These are phyloP conservation scores for Gigaspora rosea DNA, from an alignment of 192 early-diverging fungal species.

Conservation along the genomic window DNA sequence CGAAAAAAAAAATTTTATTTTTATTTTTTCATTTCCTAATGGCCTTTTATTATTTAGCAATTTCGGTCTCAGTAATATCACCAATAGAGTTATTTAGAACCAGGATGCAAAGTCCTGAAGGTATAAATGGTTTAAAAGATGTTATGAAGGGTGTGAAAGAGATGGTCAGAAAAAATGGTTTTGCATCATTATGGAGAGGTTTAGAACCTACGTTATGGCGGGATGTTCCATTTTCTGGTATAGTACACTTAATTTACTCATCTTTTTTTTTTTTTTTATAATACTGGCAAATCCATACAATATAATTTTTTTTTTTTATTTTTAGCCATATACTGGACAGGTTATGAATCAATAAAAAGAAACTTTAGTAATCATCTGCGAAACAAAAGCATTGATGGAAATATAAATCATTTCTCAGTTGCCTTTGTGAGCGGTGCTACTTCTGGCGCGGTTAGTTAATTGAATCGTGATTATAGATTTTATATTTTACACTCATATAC, in stretches of 20 bases:
- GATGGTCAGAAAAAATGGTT: conserved; percentile 66
- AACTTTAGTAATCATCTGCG: conserved; percentile 15
- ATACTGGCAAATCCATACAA: not conserved
- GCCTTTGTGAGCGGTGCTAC: conserved; percentile 82
- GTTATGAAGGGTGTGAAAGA: conserved; percentile 59
- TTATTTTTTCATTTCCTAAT: not conserved
- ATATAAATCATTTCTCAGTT: conserved; percentile 59
- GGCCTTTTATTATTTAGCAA: conserved; percentile 44
- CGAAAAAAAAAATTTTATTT: not conserved
- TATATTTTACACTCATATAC: not conserved
- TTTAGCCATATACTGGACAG: conserved; percentile 88
- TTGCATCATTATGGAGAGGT: conserved; percentile 79
- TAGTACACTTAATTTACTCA: not conserved
- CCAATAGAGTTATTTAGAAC: conserved; percentile 92
- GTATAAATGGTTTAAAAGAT: conserved; percentile 57
- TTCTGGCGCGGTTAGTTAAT: conserved; percentile 70
- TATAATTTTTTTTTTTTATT: not conserved
- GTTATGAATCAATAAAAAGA: conserved; percentile 79
- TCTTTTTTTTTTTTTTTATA: not conserved
- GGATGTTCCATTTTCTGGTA: conserved; percentile 93
- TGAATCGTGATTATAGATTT: not conserved
- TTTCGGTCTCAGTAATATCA: conserved; percentile 78
- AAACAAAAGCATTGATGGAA: not conserved
- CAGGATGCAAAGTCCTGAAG: conserved; percentile 79
- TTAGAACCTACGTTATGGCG: conserved; percentile 86